A percentile compares a stretch with the other conserved stretches of the same genome.
phyloP scores from a whole-genome alignment of 2,329 filamentous ascomycete species.

The Dendrostoma leiphaemia region DNA sequence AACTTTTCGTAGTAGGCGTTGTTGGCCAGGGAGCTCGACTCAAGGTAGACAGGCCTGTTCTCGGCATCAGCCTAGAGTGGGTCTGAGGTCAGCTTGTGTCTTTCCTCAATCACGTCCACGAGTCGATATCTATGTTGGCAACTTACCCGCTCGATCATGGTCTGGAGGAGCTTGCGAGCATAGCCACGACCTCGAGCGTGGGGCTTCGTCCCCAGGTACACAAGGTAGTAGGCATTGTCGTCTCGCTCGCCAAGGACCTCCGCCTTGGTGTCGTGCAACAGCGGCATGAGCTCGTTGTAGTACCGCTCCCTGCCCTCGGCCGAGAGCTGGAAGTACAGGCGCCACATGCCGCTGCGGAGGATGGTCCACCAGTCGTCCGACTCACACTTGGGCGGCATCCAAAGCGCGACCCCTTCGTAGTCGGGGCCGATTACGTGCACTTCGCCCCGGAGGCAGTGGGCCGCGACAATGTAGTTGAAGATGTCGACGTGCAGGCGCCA shows the following conservation, averaged over 20 bases:
- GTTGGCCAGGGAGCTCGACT: slow-evolving; percentile 70
- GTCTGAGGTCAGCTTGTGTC: no score
- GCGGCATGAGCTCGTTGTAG: slow-evolving; percentile 73
- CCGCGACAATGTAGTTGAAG: slow-evolving; percentile 74
- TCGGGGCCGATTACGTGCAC: slow-evolving; percentile 73
- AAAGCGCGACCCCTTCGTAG: slow-evolving; percentile 76
- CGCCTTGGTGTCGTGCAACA: slow-evolving; percentile 70
- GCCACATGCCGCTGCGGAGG: slow-evolving; percentile 74
- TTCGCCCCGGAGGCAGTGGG: slow-evolving; percentile 71
- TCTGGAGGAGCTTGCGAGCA: slow-evolving; percentile 66
- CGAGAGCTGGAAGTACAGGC: slow-evolving; percentile 71
- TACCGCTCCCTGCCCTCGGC: slow-evolving; percentile 70
- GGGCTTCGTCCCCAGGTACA: slow-evolving; percentile 77
- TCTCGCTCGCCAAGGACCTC: slow-evolving; percentile 67
- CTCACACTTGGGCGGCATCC: slow-evolving; percentile 73
- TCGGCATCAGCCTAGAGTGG: slow-evolving; percentile 61
- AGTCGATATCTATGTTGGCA: no score
- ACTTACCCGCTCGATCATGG: slow-evolving; percentile 63
- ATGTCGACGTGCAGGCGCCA: slow-evolving; percentile 77
- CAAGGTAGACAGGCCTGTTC: slow-evolving; percentile 70
- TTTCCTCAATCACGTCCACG: no score
- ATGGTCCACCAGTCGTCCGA: slow-evolving; percentile 72
- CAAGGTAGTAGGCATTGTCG: slow-evolving; percentile 73
- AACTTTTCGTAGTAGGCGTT: slow-evolving; percentile 71
- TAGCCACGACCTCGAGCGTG: slow-evolving; percentile 70